A percentile compares a stretch with the other conserved stretches of the same genome.
These are phyloP conservation scores for Populus trichocarpa DNA, from an alignment of 441 rosid genomes.

Conservation along the genomic window DNA sequence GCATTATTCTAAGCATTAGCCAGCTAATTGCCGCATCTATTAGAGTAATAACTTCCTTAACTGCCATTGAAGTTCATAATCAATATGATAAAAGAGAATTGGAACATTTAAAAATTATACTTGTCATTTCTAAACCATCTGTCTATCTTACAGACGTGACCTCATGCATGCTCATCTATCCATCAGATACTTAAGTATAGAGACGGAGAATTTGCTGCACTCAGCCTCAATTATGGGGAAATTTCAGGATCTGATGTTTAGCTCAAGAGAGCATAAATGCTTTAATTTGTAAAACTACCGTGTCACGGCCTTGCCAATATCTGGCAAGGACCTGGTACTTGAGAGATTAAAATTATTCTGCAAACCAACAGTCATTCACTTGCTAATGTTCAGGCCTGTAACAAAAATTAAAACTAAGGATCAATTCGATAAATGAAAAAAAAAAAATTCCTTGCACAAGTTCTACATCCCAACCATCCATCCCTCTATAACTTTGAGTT, in stretches of 20 bases:
- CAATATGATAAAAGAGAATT: background rate
- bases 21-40: background rate
- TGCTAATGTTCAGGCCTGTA: background rate
- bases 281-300: too few species aligned
- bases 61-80: background rate
- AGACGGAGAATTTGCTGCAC: too few species aligned
- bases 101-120: background rate
- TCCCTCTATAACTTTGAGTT: background rate
- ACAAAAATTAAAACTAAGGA: background rate
- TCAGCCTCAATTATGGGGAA: background rate
- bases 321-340: background rate
- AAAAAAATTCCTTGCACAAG: background rate
- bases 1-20: background rate
- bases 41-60: background rate
- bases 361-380: background rate
- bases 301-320: background rate
- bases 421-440: background rate
- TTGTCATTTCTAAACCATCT: background rate
- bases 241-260: background rate
- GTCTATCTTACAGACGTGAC: background rate
- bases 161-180: background rate
- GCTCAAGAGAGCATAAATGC: too few species aligned
- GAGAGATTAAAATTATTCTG: background rate
- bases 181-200: background rate
- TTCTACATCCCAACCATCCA: background rate